These are phyloP conservation scores for Aspergillus versicolor DNA, from an alignment of 2,329 filamentous ascomycete species.

Conservation along the genomic window DNA sequence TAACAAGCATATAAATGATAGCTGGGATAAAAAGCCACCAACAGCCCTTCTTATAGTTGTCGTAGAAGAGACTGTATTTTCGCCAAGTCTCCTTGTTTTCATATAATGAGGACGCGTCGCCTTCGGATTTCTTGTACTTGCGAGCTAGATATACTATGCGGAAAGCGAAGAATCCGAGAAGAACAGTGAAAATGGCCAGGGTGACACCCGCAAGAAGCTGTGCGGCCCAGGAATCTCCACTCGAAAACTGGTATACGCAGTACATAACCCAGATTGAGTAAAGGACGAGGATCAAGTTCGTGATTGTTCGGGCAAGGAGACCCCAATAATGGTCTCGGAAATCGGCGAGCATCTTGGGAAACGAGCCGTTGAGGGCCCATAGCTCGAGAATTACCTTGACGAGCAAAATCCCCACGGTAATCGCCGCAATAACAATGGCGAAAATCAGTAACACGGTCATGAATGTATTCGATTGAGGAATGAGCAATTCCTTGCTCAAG, in stretches of 20 bases:
- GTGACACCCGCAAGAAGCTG: constrained; percentile 81
- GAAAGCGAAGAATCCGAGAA: constrained; percentile 80
- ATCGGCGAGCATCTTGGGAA: constrained; percentile 73
- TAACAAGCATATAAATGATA: constrained; percentile 87
- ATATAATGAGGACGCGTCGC: constrained; percentile 71
- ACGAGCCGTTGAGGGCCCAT: constrained; percentile 86
- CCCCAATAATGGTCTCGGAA: constrained; percentile 98
- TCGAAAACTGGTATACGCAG: constrained; percentile 92
- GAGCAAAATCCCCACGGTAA: constrained; percentile 81
- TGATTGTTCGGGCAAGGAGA: constrained; percentile 82
- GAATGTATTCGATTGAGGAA: constrained; percentile 88
- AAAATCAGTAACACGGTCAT: constrained; percentile 92
- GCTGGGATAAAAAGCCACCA: constrained; percentile 96
- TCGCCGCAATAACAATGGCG: constrained; percentile 78
- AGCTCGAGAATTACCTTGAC: constrained; percentile 88
- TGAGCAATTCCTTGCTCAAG: constrained; percentile 78
- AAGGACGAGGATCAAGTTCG: constrained; percentile 82
- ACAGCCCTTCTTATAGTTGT: constrained; percentile 87
- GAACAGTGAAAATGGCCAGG: constrained; percentile 72
- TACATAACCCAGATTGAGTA: constrained; percentile 96
- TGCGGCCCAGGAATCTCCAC: constrained; percentile 91
- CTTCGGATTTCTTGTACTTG: constrained; percentile 71
- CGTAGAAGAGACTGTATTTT: constrained; percentile 97
- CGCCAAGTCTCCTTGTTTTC: constrained; percentile 88
- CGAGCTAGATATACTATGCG: constrained; percentile 77